Conservation (phyloP, 2,329 filamentous ascomycete genomes). For the Nannizziopsis barbatae region DNA sequence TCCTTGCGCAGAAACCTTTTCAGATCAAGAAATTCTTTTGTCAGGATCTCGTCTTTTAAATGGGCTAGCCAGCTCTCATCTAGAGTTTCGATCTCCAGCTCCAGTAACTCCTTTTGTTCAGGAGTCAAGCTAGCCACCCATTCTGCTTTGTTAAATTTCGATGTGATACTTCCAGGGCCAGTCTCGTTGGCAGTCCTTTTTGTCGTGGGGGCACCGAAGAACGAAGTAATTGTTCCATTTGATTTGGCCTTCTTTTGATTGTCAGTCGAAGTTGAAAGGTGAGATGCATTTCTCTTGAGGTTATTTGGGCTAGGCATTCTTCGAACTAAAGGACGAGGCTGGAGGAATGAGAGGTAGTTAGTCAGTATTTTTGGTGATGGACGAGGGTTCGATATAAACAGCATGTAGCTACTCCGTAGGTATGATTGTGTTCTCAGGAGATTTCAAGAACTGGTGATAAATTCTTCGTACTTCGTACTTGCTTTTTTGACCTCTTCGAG, state of each 20-base stretch:
- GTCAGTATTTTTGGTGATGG: too few species aligned
- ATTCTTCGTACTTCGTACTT: too few species aligned
- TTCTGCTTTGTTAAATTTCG: slow-evolving; percentile 74
- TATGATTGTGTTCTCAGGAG: too few species aligned
- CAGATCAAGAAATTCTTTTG: slow-evolving; percentile 69
- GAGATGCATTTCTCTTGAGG: slow-evolving; percentile 1
- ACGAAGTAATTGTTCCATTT: slow-evolving; percentile 73
- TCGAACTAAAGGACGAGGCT: too few species aligned
- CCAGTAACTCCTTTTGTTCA: slow-evolving; percentile 72
- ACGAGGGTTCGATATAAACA: too few species aligned
- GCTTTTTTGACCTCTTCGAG: too few species aligned
- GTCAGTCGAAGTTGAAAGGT: not conserved
- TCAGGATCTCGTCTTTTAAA: slow-evolving; percentile 74
- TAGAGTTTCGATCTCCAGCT: slow-evolving; percentile 84
- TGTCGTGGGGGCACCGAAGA: slow-evolving; percentile 64
- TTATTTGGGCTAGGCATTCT: slow-evolving; percentile 2
- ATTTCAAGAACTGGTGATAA: too few species aligned
- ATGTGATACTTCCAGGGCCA: slow-evolving; percentile 17
- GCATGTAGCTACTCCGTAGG: too few species aligned
- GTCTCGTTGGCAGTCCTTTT: slow-evolving; percentile 18
- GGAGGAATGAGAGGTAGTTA: too few species aligned
- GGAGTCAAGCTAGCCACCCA: slow-evolving; percentile 71
- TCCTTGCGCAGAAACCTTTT: slow-evolving; percentile 81
- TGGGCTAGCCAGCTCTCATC: slow-evolving; percentile 83
- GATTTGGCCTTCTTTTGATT: slow-evolving; percentile 56